phyloP scores from a whole-genome alignment of 2,329 filamentous ascomycete species.

The Penicillium olsonii region DNA sequence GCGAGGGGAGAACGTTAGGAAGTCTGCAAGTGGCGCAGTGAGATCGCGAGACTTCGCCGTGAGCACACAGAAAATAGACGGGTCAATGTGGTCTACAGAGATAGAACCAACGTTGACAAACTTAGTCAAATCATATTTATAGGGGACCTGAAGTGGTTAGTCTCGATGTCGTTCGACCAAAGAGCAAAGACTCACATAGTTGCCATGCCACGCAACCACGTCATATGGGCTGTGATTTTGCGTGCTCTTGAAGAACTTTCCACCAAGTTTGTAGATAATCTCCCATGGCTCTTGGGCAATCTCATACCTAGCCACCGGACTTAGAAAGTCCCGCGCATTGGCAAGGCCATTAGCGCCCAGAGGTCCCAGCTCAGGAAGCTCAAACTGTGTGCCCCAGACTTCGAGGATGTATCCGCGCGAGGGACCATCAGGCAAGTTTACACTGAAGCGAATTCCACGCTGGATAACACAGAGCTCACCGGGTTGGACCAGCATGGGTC shows the following conservation, averaged over 20 bases:
- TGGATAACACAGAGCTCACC: slow-evolving; percentile 70
- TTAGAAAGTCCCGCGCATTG: slow-evolving; percentile 66
- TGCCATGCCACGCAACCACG: slow-evolving; percentile 72
- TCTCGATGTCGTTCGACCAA: background rate
- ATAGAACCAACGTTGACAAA: slow-evolving; percentile 44
- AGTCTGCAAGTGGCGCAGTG: slow-evolving; percentile 37
- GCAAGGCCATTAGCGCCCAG: slow-evolving; percentile 68
- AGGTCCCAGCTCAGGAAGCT: slow-evolving; percentile 67
- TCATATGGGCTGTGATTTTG: slow-evolving; percentile 70
- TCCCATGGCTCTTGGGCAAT: slow-evolving; percentile 58
- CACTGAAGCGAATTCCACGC: slow-evolving; percentile 64
- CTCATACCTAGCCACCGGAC: slow-evolving; percentile 60
- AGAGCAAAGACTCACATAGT: slow-evolving; percentile 46
- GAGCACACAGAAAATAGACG: slow-evolving; percentile 44
- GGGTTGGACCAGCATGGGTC: slow-evolving; percentile 63
- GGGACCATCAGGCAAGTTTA: slow-evolving; percentile 61
- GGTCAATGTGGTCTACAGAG: slow-evolving; percentile 45
- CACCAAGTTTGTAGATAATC: slow-evolving; percentile 64
- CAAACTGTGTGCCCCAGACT: slow-evolving; percentile 65
- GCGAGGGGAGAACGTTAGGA: slow-evolving; percentile 43
- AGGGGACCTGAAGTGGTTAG: slow-evolving; percentile 31
- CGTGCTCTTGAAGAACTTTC: slow-evolving; percentile 60
- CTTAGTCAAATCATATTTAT: slow-evolving; percentile 46
- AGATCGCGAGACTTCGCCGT: slow-evolving; percentile 42
- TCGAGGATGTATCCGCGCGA: slow-evolving; percentile 68